A percentile compares a stretch with the other conserved stretches of the same genome.
Evolutionary conservation across 2,329 filamentous ascomycete genomes (phyloP).

Genomic region (Fusarium liriodendri): DNA sequence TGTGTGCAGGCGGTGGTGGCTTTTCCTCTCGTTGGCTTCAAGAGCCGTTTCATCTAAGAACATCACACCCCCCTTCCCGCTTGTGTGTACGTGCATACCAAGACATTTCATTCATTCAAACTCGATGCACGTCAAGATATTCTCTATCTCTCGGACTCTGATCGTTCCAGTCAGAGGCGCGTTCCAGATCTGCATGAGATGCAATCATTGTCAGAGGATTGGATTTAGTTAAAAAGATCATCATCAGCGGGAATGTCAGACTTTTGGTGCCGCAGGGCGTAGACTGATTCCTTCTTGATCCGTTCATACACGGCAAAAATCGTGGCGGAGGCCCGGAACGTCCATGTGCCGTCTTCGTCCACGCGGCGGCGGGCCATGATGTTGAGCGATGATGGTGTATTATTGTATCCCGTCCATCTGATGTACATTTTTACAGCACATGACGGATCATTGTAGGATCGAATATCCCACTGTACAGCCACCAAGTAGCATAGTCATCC

Average conservation of each 20-base stretch:
- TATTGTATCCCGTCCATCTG: not conserved
- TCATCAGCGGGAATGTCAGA: not conserved
- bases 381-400: not conserved
- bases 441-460: not conserved
- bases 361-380: not conserved
- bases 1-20: not conserved
- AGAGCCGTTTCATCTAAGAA: constrained; percentile 31
- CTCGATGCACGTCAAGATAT: constrained; percentile 1
- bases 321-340: not conserved
- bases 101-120: not conserved
- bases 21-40: constrained; percentile 17
- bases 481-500: constrained; percentile 9
- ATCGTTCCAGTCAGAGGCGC: constrained; percentile 2
- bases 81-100: not conserved
- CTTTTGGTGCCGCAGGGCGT: constrained; percentile 4
- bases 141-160: not conserved
- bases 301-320: not conserved
- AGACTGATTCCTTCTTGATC: not conserved
- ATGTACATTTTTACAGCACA: not conserved
- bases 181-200: constrained; percentile 13
- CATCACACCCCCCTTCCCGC: constrained; percentile 2
- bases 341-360: constrained; percentile 6
- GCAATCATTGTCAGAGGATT: not conserved
- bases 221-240: not conserved
- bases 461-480: not conserved